These are phyloP conservation scores for Tylopilus subfusipes DNA, from an alignment of 768 basidiomycete genomes.

Conservation along the genomic window DNA sequence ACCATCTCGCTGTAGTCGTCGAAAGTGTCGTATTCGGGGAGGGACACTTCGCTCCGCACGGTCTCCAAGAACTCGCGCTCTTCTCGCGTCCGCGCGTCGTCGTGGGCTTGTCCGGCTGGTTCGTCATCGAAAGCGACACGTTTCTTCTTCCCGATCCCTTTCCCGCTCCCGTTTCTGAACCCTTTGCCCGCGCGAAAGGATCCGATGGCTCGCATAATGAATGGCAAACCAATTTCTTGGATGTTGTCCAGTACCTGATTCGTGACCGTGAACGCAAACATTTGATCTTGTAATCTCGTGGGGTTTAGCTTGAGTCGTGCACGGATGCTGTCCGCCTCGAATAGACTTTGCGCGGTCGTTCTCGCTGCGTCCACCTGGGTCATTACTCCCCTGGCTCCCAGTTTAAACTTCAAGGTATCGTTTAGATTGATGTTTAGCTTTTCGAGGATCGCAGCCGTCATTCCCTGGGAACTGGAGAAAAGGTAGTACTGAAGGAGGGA, in stretches of 20 bases:
- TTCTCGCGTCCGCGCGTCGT: conserved; percentile 40
- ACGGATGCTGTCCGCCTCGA: conserved; percentile 50
- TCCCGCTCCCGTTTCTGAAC: conserved; percentile 23
- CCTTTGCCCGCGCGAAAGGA: conserved; percentile 47
- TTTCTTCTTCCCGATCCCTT: conserved; percentile 47
- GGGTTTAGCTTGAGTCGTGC: conserved; percentile 62
- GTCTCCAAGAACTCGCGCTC: conserved; percentile 79
- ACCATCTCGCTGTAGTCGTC: conserved; percentile 97
- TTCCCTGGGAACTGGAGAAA: conserved; percentile 20
- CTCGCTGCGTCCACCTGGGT: conserved; percentile 10
- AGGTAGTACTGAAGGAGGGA: conserved; percentile 38
- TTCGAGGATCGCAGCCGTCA: conserved; percentile 17
- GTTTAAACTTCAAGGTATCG: conserved; percentile 29
- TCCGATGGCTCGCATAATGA: conserved; percentile 57
- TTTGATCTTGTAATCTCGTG: conserved; percentile 76
- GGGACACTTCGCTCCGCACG: conserved; percentile 69
- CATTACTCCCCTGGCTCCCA: conserved; percentile 15
- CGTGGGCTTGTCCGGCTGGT: conserved; percentile 27
- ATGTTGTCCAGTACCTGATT: conserved; percentile 81
- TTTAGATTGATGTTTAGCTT: conserved; percentile 23
- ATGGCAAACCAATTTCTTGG: conserved; percentile 79
- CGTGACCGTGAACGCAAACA: conserved; percentile 91
- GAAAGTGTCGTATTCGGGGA: conserved; percentile 80
- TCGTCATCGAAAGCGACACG: conserved; percentile 73
- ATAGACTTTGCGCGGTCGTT: conserved; percentile 29